phyloP scores from a whole-genome alignment of 352 stramenopile genomes.

The Phytophthora hibernalis region DNA sequence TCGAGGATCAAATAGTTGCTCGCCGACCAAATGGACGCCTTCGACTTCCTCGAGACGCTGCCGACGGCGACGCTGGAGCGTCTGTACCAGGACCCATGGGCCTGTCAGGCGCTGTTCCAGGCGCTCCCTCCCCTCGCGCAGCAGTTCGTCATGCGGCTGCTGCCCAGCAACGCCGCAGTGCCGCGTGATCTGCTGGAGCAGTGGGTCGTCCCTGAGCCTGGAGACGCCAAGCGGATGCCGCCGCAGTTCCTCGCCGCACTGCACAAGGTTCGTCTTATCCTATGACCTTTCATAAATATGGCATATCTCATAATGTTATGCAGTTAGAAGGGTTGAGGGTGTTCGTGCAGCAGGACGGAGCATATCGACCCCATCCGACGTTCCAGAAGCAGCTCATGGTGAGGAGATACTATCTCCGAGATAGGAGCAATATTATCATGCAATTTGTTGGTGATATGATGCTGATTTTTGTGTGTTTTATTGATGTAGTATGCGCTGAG shows the following conservation, averaged over 20 bases:
- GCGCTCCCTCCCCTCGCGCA: slow-evolving; percentile 85
- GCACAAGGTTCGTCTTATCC: slow-evolving; percentile 34
- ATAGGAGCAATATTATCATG: too few species aligned
- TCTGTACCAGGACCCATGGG: slow-evolving; percentile 88
- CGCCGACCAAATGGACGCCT: slow-evolving; percentile 71
- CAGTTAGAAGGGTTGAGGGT: slow-evolving; percentile 63
- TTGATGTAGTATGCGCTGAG: slow-evolving; percentile 65
- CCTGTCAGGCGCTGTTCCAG: slow-evolving; percentile 91
- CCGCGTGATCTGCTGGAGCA: slow-evolving; percentile 60
- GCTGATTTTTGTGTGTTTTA: background rate
- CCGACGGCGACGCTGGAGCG: slow-evolving; percentile 76
- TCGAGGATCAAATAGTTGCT: background rate
- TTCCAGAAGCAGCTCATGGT: slow-evolving; percentile 78
- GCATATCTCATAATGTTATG: background rate
- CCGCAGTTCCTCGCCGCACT: slow-evolving; percentile 61
- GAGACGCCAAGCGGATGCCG: slow-evolving; percentile 45
- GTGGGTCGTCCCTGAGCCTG: slow-evolving; percentile 68
- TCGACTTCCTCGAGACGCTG: slow-evolving; percentile 88
- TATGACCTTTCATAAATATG: background rate
- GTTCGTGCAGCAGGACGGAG: slow-evolving; percentile 53
- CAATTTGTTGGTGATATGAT: background rate
- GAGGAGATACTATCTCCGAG: too few species aligned
- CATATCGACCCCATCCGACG: slow-evolving; percentile 54
- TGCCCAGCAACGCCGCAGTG: slow-evolving; percentile 66
- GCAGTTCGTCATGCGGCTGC: slow-evolving; percentile 91